Percentiles rank a stretch among this genome's conserved stretches.
These are phyloP conservation scores for Rhizophagus prolifer DNA, from an alignment of 192 early-diverging fungal genomes.

Conservation along the genomic window DNA sequence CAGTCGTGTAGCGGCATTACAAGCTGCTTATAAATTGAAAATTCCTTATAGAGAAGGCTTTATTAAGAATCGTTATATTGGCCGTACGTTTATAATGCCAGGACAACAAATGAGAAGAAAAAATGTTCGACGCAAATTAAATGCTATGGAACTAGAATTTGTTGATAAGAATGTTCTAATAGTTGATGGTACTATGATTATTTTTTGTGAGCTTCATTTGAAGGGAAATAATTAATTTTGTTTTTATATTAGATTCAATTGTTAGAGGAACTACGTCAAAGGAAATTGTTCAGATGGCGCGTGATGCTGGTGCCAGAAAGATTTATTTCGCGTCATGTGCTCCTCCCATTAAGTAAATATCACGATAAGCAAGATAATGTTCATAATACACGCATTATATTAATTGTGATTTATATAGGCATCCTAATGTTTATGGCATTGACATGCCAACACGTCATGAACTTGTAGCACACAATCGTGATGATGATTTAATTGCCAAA, in stretches of 20 bases:
- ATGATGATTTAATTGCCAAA: constrained; percentile 81
- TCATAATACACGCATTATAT: background rate
- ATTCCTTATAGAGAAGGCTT: constrained; percentile 97
- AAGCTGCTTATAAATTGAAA: constrained; percentile 86
- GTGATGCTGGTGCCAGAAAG: constrained; percentile 96
- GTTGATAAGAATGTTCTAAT: constrained; percentile 93
- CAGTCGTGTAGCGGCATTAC: constrained; percentile 90
- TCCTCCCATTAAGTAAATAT: constrained; percentile 74
- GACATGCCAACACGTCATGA: constrained; percentile 97
- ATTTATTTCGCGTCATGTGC: constrained; percentile 99
- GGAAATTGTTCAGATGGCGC: constrained; percentile 99
- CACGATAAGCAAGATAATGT: background rate
- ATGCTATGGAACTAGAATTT: constrained; percentile 98
- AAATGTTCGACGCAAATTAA: constrained; percentile 95
- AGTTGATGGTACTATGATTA: constrained; percentile 77
- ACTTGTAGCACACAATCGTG: constrained; percentile 80
- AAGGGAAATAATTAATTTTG: constrained; percentile 18
- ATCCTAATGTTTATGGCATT: constrained; percentile 99
- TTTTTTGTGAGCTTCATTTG: background rate
- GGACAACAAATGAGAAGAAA: constrained; percentile 89
- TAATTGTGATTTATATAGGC: constrained; percentile 47
- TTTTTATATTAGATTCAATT: constrained; percentile 74
- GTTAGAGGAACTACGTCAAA: constrained; percentile 99
- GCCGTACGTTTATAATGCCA: constrained; percentile 99
- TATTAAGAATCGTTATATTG: constrained; percentile 99